Evolutionary conservation across 2,329 filamentous ascomycete genomes (phyloP).

Genomic region (Anthostomella pinea): DNA sequence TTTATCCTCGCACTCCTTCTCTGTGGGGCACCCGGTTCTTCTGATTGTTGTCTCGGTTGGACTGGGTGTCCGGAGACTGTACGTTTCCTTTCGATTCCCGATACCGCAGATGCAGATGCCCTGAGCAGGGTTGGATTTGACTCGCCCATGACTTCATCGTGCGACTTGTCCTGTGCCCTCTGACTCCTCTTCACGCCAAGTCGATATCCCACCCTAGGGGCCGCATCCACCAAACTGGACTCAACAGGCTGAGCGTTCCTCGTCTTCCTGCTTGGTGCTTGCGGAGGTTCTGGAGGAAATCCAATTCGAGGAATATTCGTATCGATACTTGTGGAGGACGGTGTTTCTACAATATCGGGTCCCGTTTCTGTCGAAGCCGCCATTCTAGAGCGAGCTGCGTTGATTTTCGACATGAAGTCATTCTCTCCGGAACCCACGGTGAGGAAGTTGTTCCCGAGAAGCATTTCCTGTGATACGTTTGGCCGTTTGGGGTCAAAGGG

Average conservation of each 20-base stretch:
- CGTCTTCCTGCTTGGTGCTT: constrained; percentile 51
- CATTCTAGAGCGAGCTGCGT: constrained; percentile 48
- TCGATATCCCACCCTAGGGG: constrained; percentile 63
- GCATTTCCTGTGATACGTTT: constrained; percentile 38
- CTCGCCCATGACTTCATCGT: constrained; percentile 44
- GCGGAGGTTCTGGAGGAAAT: constrained; percentile 43
- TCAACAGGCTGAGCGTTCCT: constrained; percentile 54
- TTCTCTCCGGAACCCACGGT: constrained; percentile 44
- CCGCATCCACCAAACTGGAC: constrained; percentile 51
- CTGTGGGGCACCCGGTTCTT: constrained; percentile 62
- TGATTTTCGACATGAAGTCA: constrained; percentile 56
- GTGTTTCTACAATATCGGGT: constrained; percentile 63
- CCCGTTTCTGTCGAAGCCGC: constrained; percentile 38
- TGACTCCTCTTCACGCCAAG: constrained; percentile 43
- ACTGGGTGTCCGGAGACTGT: constrained; percentile 84
- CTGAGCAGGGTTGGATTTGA: constrained; percentile 36
- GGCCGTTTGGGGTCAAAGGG: constrained; percentile 50
- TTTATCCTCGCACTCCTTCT: constrained; percentile 71
- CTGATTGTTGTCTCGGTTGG: constrained; percentile 48
- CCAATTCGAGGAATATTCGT: constrained; percentile 31
- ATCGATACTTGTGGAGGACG: constrained; percentile 48
- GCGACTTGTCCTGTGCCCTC: constrained; percentile 31
- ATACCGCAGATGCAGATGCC: constrained; percentile 37
- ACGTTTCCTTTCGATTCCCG: constrained; percentile 71
- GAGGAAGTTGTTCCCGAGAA: constrained; percentile 39